These are phyloP conservation scores for Penicillium mononematosum DNA, from an alignment of 495 filamentous ascomycete genomes.

Conservation along the genomic window DNA sequence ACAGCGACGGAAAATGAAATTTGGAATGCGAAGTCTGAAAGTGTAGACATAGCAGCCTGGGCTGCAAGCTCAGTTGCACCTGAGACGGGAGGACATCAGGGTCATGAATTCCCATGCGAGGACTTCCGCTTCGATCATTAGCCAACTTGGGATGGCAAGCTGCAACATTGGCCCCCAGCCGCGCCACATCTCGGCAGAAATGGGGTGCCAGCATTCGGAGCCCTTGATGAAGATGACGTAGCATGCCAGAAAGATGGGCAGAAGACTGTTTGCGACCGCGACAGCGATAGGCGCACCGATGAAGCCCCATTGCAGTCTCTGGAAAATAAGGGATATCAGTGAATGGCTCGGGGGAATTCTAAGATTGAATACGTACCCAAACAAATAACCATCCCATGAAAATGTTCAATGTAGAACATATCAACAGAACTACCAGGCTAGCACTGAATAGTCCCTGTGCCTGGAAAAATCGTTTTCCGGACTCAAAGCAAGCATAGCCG, in stretches of 20 bases:
- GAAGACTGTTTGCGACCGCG: slow-evolving; percentile 51
- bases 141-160: slow-evolving; percentile 55
- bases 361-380: slow-evolving; percentile 43
- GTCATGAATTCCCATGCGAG: slow-evolving; percentile 58
- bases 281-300: slow-evolving; percentile 57
- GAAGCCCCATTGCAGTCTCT: slow-evolving; percentile 53
- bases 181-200: slow-evolving; percentile 43
- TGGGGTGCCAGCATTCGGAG: slow-evolving; percentile 56
- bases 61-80: slow-evolving; percentile 47
- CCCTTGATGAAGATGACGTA: slow-evolving; percentile 52
- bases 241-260: slow-evolving; percentile 50
- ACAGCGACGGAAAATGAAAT: slow-evolving; percentile 62
- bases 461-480: slow-evolving; percentile 69
- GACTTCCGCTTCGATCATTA: slow-evolving; percentile 58
- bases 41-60: slow-evolving; percentile 57
- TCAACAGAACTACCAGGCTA: slow-evolving; percentile 62
- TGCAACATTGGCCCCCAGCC: slow-evolving; percentile 58
- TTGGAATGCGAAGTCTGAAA: slow-evolving; percentile 57
- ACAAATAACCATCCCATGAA: slow-evolving; percentile 69
- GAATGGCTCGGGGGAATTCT: background rate
- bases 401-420: slow-evolving; percentile 65
- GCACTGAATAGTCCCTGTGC: slow-evolving; percentile 70
- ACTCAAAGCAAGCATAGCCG: slow-evolving; percentile 67
- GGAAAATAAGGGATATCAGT: background rate
- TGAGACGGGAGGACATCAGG: slow-evolving; percentile 49